Evolutionary conservation across 257 asterid genomes (phyloP).

Genomic region (Leonotis leonurus): DNA sequence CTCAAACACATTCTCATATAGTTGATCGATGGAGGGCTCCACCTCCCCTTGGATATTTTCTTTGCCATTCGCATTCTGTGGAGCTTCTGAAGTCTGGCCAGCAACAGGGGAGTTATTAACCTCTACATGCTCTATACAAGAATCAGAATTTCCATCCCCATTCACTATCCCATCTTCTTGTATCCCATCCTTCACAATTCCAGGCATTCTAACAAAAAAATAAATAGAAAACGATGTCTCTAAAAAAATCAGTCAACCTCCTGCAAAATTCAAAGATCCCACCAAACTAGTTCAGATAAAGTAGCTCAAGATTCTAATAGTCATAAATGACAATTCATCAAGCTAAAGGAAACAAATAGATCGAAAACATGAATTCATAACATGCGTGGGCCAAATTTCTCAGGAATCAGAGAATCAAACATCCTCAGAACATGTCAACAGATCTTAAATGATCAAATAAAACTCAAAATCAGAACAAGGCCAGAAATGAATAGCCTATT

Average conservation of each 20-base stretch:
- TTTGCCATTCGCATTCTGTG: constrained; percentile 27
- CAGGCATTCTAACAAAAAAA: constrained; percentile 46
- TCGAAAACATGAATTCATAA: constrained; percentile 10
- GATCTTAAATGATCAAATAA: constrained; percentile 30
- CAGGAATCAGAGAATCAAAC: neutral
- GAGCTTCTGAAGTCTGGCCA: constrained; percentile 29
- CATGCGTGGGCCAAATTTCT: neutral
- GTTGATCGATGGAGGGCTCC: constrained; percentile 83
- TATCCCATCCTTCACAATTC: constrained; percentile 55
- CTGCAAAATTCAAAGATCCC: constrained; percentile 18
- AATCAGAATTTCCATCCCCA: constrained; percentile 35
- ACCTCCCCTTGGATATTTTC: constrained; percentile 31
- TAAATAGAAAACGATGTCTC: constrained; percentile 24
- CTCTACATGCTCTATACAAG: constrained; percentile 29
- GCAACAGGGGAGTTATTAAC: constrained; percentile 18
- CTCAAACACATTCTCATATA: constrained; percentile 81
- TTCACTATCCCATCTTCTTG: constrained; percentile 39
- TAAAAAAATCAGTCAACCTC: constrained; percentile 28
- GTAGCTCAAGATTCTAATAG: constrained; percentile 10
- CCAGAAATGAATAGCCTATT: constrained; percentile 5
- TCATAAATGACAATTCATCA: neutral
- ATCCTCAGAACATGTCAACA: constrained; percentile 12
- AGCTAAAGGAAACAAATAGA: constrained; percentile 14
- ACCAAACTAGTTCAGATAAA: neutral
- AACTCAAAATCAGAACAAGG: constrained; percentile 12